These are phyloP conservation scores for Chlorella ohadii DNA, from an alignment of 139 green algal species.

Conservation along the genomic window DNA sequence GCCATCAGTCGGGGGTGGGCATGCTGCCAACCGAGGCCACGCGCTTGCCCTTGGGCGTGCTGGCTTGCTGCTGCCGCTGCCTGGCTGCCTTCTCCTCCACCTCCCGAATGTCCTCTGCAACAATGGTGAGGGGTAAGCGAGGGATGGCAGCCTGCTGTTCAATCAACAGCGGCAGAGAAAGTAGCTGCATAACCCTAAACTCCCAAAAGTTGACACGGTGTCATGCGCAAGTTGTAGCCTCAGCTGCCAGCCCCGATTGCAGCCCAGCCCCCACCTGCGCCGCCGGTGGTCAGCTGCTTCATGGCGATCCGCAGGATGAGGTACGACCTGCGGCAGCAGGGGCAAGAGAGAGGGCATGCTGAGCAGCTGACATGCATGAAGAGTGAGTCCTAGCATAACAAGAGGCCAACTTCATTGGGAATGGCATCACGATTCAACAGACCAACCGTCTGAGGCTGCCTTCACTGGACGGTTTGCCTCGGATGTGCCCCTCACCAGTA, in stretches of 20 bases:
- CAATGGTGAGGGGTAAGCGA: neutral
- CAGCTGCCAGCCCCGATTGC: no score
- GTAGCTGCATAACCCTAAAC: no score
- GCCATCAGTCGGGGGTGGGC: slow-evolving; percentile 3
- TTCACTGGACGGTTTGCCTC: no score
- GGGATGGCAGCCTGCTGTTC: no score
- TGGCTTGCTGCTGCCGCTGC: neutral
- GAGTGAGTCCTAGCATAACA: no score
- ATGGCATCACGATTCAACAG: no score
- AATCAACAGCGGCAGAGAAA: no score
- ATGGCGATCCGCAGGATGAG: slow-evolving; percentile 70
- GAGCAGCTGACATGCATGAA: neutral
- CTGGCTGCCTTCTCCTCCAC: neutral
- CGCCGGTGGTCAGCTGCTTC: slow-evolving; percentile 48
- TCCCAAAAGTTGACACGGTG: no score
- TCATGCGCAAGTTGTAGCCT: no score
- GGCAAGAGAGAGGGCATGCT: no score
- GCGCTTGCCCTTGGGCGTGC: neutral
- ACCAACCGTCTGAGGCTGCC: no score
- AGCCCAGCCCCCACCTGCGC: neutral
- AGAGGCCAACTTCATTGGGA: no score
- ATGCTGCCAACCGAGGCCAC: neutral
- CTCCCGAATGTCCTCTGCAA: slow-evolving; percentile 31
- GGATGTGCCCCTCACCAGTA: slow-evolving; percentile 88
- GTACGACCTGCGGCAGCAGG: slow-evolving; percentile 50